Evolutionary conservation across 2,329 filamentous ascomycete species (phyloP).

Genomic region (Colletotrichum brevisporum): DNA sequence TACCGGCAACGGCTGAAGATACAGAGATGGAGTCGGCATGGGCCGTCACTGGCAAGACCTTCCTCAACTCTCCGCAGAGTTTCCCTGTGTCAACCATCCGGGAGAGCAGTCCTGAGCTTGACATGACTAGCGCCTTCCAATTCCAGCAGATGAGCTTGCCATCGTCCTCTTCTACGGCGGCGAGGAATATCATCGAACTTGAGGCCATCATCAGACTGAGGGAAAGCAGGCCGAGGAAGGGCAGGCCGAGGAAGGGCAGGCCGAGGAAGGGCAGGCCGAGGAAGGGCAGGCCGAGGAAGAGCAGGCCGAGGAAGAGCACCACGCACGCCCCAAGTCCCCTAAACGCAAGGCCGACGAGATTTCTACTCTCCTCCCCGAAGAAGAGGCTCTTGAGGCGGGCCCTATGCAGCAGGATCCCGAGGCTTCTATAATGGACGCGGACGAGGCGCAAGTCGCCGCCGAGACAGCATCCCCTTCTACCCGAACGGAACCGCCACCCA

Average conservation of each 20-base stretch:
- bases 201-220: too few species aligned
- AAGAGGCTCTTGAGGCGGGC: conserved; percentile 35
- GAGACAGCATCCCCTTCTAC: background rate
- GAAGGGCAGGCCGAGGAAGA: too few species aligned
- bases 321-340: conserved; percentile 1
- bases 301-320: background rate
- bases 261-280: too few species aligned
- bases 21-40: conserved; percentile 20
- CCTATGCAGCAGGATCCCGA: background rate
- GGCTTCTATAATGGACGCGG: background rate
- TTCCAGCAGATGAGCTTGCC: conserved; percentile 38
- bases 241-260: too few species aligned
- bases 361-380: conserved; percentile 41
- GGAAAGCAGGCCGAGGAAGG: too few species aligned
- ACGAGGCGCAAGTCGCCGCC: too few species aligned
- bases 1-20: too few species aligned
- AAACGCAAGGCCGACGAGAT: conserved; percentile 53
- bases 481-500: conserved; percentile 3
- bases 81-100: background rate
- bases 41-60: conserved; percentile 31
- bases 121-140: conserved; percentile 40
- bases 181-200: too few species aligned
- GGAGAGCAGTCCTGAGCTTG: conserved; percentile 33
- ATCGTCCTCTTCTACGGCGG: too few species aligned
- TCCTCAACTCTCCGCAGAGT: conserved; percentile 31